Percentiles rank a stretch among this genome's conserved stretches.
These are phyloP conservation scores for Lecanicillium sp. DNA, from an alignment of 2,329 filamentous ascomycete species.

Conservation along the genomic window DNA sequence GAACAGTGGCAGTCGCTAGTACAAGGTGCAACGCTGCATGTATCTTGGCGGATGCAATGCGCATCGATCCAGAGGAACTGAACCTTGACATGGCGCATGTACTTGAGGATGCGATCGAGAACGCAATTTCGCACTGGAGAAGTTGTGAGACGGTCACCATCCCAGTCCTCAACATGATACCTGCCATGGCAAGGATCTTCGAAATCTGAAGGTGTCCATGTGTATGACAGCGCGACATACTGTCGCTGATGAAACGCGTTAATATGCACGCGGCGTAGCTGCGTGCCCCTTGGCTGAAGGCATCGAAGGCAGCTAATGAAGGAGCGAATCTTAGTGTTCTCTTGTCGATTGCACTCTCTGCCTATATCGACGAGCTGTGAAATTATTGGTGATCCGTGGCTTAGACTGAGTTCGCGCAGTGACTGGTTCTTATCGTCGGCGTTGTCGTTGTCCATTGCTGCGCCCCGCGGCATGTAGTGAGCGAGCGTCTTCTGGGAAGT, in stretches of 20 bases:
- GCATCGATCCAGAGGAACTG: constrained; percentile 25
- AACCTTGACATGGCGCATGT: constrained; percentile 20
- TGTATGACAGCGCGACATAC: constrained; percentile 22
- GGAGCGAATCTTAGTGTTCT: constrained; percentile 11
- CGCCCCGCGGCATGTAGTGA: background rate
- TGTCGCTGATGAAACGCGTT: constrained; percentile 4
- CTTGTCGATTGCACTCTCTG: constrained; percentile 14
- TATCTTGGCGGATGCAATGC: constrained; percentile 23
- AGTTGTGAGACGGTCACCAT: constrained; percentile 1
- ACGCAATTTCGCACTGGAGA: constrained; percentile 22
- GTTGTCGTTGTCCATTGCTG: background rate
- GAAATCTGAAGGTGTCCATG: constrained; percentile 18
- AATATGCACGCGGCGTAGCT: background rate
- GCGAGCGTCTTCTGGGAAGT: background rate
- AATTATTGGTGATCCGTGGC: constrained; percentile 13
- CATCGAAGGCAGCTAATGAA: constrained; percentile 11
- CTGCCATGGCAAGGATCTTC: constrained; percentile 15
- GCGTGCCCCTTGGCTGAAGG: background rate
- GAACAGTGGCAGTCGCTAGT: constrained; percentile 16
- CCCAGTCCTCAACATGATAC: constrained; percentile 16
- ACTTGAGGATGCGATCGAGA: constrained; percentile 19
- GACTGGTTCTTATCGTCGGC: constrained; percentile 17
- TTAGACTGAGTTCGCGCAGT: constrained; percentile 12
- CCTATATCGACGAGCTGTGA: constrained; percentile 17
- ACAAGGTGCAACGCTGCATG: constrained; percentile 16